Conservation (phyloP, 768 basidiomycete genomes). For the Amanita subjunquillea region DNA sequence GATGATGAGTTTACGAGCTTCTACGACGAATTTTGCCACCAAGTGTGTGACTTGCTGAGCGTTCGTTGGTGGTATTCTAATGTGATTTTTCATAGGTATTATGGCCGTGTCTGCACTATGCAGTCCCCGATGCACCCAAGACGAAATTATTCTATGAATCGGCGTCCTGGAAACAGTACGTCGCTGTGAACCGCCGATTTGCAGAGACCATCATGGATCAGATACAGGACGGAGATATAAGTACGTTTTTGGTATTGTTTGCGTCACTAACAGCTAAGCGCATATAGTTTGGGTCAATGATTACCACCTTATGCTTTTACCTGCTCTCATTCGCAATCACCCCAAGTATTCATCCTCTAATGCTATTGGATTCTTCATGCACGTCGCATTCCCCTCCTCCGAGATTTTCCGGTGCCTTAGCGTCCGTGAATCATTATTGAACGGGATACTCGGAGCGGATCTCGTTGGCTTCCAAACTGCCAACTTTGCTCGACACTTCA, state of each 20-base stretch:
- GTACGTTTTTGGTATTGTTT: constrained; percentile 17
- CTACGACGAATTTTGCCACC: constrained; percentile 85
- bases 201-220: constrained; percentile 73
- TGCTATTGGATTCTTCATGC: constrained; percentile 90
- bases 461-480: constrained; percentile 89
- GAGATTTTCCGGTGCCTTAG: constrained; percentile 93
- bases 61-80: constrained; percentile 8
- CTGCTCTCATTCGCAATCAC: constrained; percentile 68
- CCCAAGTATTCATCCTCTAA: constrained; percentile 43
- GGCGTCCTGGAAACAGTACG: constrained; percentile 76
- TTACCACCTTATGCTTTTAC: constrained; percentile 93
- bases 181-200: constrained; percentile 83
- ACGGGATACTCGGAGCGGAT: constrained; percentile 88
- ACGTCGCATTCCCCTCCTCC: constrained; percentile 91
- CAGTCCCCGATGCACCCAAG: constrained; percentile 80
- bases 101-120: constrained; percentile 84
- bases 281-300: constrained; percentile 75
- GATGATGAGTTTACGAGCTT: constrained; percentile 69
- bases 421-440: constrained; percentile 64
- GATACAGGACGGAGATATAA: constrained; percentile 85
- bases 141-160: constrained; percentile 76
- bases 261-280: background rate
- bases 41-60: constrained; percentile 24
- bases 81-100: constrained; percentile 36
- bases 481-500: constrained; percentile 74